Evolutionary conservation across 306 rosid species (phyloP).

Genomic region (Quercus robur): DNA sequence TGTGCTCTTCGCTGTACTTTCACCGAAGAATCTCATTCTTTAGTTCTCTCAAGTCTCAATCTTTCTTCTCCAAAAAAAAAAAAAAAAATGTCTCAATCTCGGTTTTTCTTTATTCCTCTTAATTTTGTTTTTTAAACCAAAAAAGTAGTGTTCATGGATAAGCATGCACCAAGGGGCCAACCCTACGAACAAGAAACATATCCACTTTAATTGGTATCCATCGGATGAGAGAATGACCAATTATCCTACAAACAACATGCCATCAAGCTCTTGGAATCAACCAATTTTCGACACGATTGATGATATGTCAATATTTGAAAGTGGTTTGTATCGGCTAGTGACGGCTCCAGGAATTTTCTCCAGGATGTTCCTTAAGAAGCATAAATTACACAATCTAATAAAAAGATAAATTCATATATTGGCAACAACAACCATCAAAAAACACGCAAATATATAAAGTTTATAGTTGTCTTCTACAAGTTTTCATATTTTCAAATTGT

Average conservation of each 20-base stretch:
- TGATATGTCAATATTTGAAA: slow-evolving; percentile 22
- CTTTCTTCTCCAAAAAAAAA: background rate
- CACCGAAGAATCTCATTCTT: background rate
- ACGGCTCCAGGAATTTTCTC: no score
- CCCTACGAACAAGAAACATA: background rate
- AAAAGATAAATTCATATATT: no score
- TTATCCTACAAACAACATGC: background rate
- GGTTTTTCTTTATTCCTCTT: no score
- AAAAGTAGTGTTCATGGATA: background rate
- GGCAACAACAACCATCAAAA: no score
- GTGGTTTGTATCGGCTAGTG: slow-evolving; percentile 11
- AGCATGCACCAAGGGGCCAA: background rate
- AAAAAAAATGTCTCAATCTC: background rate
- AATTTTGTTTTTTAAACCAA: no score
- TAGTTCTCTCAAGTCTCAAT: background rate
- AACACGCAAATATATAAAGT: no score
- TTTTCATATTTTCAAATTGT: no score
- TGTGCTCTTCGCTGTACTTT: no score
- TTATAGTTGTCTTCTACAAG: no score
- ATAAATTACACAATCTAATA: no score
- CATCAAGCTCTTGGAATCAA: background rate
- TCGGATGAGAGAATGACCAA: background rate
- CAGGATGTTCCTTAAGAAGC: no score
- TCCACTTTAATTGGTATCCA: background rate
- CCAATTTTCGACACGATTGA: slow-evolving; percentile 2